Evolutionary conservation across 116 monocot genomes (phyloP).

Genomic region (Posidonia oceanica): DNA sequence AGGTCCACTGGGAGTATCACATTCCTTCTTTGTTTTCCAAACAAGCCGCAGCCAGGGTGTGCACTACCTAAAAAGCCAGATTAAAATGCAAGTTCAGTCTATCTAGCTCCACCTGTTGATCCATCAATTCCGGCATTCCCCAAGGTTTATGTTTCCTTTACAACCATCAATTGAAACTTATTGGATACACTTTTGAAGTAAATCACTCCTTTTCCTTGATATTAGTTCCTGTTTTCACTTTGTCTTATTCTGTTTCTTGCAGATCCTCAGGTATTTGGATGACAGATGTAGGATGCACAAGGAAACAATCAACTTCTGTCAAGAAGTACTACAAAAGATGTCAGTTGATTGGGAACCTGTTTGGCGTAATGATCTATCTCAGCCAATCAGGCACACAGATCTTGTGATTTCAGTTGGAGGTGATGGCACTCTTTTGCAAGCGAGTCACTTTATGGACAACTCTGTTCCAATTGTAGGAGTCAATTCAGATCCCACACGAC

Average conservation of each 20-base stretch:
- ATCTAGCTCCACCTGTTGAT: no score
- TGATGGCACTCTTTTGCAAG: conserved; percentile 85
- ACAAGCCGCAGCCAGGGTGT: no score
- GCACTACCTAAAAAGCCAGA: no score
- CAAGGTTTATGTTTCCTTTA: no score
- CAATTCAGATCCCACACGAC: conserved; percentile 85
- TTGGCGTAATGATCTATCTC: conserved; percentile 48
- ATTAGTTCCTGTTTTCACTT: background rate
- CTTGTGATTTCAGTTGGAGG: conserved; percentile 90
- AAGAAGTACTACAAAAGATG: conserved; percentile 44
- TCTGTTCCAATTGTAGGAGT: conserved; percentile 79
- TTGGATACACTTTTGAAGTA: background rate
- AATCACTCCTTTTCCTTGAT: background rate
- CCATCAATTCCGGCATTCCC: no score
- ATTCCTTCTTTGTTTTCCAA: no score
- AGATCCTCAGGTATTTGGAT: conserved; percentile 73
- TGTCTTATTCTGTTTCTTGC: conserved; percentile 3
- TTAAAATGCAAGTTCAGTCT: no score
- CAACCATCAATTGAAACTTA: background rate
- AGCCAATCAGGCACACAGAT: conserved; percentile 50
- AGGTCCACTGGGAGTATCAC: no score
- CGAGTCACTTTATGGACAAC: conserved; percentile 73
- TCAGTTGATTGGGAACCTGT: conserved; percentile 53
- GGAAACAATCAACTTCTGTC: conserved; percentile 62
- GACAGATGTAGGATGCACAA: conserved; percentile 84